Evolutionary conservation across 805 yeast genomes (phyloP), one percentile per base, ranked within the genome.

Genomic region (Pichia pseudocactophila): DNA sequence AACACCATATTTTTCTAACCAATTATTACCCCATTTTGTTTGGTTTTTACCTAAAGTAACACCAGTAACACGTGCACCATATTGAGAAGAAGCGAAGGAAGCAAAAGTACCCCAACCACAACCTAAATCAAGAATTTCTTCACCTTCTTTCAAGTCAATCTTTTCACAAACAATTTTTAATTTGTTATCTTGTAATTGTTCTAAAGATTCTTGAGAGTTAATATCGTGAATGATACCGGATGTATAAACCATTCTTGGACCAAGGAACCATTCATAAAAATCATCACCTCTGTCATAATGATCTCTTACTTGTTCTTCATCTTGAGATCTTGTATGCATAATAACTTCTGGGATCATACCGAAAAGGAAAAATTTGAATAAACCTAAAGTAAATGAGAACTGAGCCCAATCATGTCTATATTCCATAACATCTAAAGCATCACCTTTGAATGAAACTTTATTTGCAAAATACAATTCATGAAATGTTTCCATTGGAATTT

Each of bases 21-120:
- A 76, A 36, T 68, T 70, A 55, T 78, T 88, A 59, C 96, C 96
- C 82, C 87, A 87, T 54, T 79, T 74, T 53, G 96, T 87, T 69
- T 87, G 96, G 69, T 87, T 87, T 59, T 73, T 80, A 59, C 96
- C 96, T 49, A 87, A 71, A 35, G 96, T 87, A 55, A 87, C 69
- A 68, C 96, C 96, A 42, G 96, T 87, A 46, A 83, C 94, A 41
- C 74, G 64, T 36, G 96, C 95, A 46, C 89, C 94, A 56, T 81
- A 80, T 59, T 81, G 78, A 48, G 79, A 74, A 3, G 95, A 83
- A 26, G 92, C 88, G 63, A 70, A 86, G 26, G 90, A 72, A 37
- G 95, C 87, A 58, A 89, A 72, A 40, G 96, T 83, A 59, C 96
- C 96, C 96, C 96, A 87, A 54, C 96, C 96, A 65, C 96, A 87